Conservation (phyloP, 495 filamentous ascomycete genomes). For the Hypoxylon perforatum region DNA sequence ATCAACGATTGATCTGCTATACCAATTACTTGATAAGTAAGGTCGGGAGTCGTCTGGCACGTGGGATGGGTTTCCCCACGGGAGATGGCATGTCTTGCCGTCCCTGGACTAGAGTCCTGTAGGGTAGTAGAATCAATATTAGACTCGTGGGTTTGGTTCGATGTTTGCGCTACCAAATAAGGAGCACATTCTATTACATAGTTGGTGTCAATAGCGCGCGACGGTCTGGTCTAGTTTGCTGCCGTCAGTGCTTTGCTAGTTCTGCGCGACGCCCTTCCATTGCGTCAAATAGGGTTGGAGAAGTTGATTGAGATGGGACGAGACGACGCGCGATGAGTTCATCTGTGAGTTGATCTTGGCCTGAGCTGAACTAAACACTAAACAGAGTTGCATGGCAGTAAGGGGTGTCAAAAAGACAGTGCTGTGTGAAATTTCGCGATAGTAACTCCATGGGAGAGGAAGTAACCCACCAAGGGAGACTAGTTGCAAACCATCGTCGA, state of each 20-base stretch:
- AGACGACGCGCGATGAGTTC: conserved; percentile 18
- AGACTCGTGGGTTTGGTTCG: conserved; percentile 13
- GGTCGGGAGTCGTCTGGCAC: conserved; percentile 33
- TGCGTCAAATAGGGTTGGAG: not conserved
- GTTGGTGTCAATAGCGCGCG: not conserved
- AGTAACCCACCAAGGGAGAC: conserved; percentile 20
- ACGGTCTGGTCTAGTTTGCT: not conserved
- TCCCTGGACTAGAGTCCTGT: conserved; percentile 13
- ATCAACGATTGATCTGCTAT: conserved; percentile 31
- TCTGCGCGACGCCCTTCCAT: not conserved
- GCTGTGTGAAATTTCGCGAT: conserved; percentile 34
- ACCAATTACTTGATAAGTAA: conserved; percentile 32
- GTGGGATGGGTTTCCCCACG: conserved; percentile 33
- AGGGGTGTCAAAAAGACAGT: conserved; percentile 28
- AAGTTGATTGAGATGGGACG: conserved; percentile 4
- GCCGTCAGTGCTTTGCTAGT: not conserved
- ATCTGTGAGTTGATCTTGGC: conserved; percentile 21
- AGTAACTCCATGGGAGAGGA: conserved; percentile 24
- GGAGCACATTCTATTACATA: not conserved
- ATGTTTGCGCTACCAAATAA: conserved; percentile 8
- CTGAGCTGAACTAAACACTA: conserved; percentile 16
- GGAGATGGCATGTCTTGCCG: conserved; percentile 17
- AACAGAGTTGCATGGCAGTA: conserved; percentile 6
- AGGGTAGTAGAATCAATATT: not conserved
- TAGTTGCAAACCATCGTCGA: conserved; percentile 17